A percentile compares a stretch with the other conserved stretches of the same genome.
Conservation (phyloP, 1,284 basidiomycete species). For the Coniferiporia weirii region DNA sequence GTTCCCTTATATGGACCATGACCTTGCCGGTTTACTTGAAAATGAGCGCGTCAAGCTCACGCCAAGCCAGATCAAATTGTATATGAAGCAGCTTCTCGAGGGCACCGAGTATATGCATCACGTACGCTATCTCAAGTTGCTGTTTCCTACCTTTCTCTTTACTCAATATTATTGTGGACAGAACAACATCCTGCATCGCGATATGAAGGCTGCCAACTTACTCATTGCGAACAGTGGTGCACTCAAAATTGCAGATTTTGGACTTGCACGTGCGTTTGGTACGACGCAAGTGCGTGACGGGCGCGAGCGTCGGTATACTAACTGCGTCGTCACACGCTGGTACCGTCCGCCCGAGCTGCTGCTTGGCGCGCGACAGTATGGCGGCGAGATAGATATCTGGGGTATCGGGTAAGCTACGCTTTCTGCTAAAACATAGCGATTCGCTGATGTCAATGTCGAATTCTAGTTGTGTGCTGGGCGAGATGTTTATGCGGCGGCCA, state of each 20-base stretch:
- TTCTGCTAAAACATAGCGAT: conserved; percentile 2
- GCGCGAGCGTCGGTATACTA: conserved; percentile 79
- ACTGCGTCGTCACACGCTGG: conserved; percentile 99
- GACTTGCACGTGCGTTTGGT: conserved; percentile 81
- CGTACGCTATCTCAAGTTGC: conserved; percentile 40
- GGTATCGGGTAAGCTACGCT: conserved; percentile 75
- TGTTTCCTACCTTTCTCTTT: conserved; percentile 13
- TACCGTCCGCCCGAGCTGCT: conserved; percentile 96
- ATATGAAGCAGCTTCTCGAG: conserved; percentile 92
- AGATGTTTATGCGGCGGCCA: conserved; percentile 89
- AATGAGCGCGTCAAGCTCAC: conserved; percentile 81
- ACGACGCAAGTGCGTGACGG: conserved; percentile 36
- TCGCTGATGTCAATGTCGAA: conserved; percentile 13
- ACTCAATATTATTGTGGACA: conserved; percentile 29
- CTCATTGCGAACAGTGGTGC: conserved; percentile 85
- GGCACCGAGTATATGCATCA: conserved; percentile 94
- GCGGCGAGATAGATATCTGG: conserved; percentile 96
- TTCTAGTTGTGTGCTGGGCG: conserved; percentile 80
- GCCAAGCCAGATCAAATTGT: conserved; percentile 88
- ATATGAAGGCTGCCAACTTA: conserved; percentile 98
- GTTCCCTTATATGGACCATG: conserved; percentile 99
- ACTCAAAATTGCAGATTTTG: conserved; percentile 93
- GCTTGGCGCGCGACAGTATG: conserved; percentile 85
- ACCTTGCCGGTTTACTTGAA: conserved; percentile 90
- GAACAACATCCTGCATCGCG: conserved; percentile 95